Base-by-base conservation (phyloP, 441 rosid genomes). In the Pelargonium cotyledonis region DNA sequence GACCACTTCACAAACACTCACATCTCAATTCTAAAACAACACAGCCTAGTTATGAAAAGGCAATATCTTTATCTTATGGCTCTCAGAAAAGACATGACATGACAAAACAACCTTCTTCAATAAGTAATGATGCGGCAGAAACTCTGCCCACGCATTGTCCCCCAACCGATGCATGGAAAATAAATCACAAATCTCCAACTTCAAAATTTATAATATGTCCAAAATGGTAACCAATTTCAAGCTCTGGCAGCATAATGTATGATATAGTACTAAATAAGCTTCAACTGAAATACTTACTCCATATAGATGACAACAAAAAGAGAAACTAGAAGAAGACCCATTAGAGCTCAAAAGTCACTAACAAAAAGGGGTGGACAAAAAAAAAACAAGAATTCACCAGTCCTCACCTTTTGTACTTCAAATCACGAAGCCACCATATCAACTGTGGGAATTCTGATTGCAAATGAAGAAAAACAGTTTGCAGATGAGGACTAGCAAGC, bases 401-500 rank as follows among this genome's bases (percentile, higher is more conserved):
- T 7, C 70, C 69, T 71, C 51, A 92, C 98, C 96, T 88, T 44
- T 66, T 82, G 70, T 88, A 92, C 74, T 68, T 84, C 72, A 92
- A 87, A 78, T 68, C 75, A 1, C 95, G 96, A 76, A 95, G 88
- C 76, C 83, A 77, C 66, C 96, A 96, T 8, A 82, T 70, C 77
- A 88, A 86, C 80, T 81, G 87, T 21, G 90, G 72, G 69, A 90
- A 86, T 75, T 74, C 78, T 1, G 55, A 47, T 47, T 47, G 55
- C 55, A 47, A 47, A 12, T 47, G 55, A 8, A 47, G 11, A 12
- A 11, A 47, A 11, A 47, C 15, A 14, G 89, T 90, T 76, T 90
- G 96, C 19, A 90, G 41, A 83, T 92, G 95, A 78, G 95, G 96
- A 72, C 95, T 90, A 2, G 93, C 82, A 55, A 92, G 80, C 98